Conservation (phyloP, 1,284 basidiomycete species). For the Sporisorium scitamineum region DNA sequence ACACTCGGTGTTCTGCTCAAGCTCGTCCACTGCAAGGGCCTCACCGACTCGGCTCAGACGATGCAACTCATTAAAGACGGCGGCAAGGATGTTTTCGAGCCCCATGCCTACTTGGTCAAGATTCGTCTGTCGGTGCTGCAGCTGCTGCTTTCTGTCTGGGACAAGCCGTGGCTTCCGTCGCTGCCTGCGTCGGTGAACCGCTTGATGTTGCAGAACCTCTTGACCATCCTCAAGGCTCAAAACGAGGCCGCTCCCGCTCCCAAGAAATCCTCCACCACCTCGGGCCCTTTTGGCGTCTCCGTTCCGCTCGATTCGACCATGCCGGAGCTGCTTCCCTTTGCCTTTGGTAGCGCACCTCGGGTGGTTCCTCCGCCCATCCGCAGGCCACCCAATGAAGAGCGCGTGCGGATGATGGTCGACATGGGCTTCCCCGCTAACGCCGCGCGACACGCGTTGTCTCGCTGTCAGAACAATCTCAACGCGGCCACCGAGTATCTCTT, state of each 20-base stretch:
- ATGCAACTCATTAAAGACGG: conserved; percentile 72
- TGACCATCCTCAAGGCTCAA: conserved; percentile 85
- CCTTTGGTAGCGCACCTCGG: conserved; percentile 41
- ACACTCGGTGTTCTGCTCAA: conserved; percentile 82
- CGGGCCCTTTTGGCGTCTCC: conserved; percentile 11
- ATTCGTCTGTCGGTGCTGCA: conserved; percentile 81
- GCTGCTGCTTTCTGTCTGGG: conserved; percentile 80
- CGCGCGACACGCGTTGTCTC: conserved; percentile 83
- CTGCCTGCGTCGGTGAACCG: conserved; percentile 74
- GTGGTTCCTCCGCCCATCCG: conserved; percentile 28
- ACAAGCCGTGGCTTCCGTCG: conserved; percentile 83
- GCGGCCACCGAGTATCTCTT: conserved; percentile 90
- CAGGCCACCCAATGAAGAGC: conserved; percentile 66
- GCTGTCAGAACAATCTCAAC: conserved; percentile 88
- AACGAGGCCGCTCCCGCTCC: conserved; percentile 63
- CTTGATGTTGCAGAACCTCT: conserved; percentile 80
- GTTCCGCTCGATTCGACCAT: conserved; percentile 16
- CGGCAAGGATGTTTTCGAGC: conserved; percentile 75
- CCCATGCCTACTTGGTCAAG: conserved; percentile 85
- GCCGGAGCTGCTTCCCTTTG: conserved; percentile 35
- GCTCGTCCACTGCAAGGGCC: conserved; percentile 81
- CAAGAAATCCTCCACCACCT: conserved; percentile 22
- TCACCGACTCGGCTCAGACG: conserved; percentile 89
- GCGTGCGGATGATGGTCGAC: conserved; percentile 85
- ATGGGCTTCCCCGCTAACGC: conserved; percentile 95